Evolutionary conservation across 306 rosid species (phyloP), one percentile per base, ranked within the genome.

Genomic region (Erythrophleum fordii): DNA sequence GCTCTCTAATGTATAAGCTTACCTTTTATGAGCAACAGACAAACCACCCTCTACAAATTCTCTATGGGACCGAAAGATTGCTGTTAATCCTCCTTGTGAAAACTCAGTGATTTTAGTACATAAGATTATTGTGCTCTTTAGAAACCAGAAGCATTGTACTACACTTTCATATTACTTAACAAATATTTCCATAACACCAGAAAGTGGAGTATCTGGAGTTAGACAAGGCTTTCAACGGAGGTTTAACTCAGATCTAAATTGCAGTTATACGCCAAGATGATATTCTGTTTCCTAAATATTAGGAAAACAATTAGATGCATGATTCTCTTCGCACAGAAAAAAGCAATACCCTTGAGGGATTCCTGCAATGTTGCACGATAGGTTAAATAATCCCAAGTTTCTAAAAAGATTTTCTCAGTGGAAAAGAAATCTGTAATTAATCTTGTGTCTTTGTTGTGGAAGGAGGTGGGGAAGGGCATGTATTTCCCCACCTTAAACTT

Each of bases 51-150:
- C 59, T 26, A 48, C 77, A 76, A 73, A 58, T 58, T 58, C 65
- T 25, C 8, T 25, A 5, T 25, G 35, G 77, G 62, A 29, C 44
- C 18, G 44, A 42, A 25, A 69, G 41, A 72, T 59, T 46, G 16
- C 11, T 53, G 52, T 70, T 53, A 58, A 31, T 37, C 74, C 75
- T 70, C 61, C 79, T 64, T 34, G 68, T 59, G 60, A 68, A 29
- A 69, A 69, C 29, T 49, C 53, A 46, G 55, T 39, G 53, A 83
- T 76, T 58, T 64, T 56, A 39, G 72, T 82, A n/a, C 46, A 75
- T 75, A 53, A 13, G 64, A 68, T 31, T 66, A 52, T 71, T 73
- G 81, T 69, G 74, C 59, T 52, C 68, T 55, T 68, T 25, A 20
- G 45, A 41, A 37, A 68, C 18, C 39, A 39, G 49, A 68, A 66